A percentile compares a stretch with the other conserved stretches of the same genome.
These are phyloP conservation scores for Epichloe baconii DNA, from an alignment of 2,329 filamentous ascomycete genomes.

Conservation along the genomic window DNA sequence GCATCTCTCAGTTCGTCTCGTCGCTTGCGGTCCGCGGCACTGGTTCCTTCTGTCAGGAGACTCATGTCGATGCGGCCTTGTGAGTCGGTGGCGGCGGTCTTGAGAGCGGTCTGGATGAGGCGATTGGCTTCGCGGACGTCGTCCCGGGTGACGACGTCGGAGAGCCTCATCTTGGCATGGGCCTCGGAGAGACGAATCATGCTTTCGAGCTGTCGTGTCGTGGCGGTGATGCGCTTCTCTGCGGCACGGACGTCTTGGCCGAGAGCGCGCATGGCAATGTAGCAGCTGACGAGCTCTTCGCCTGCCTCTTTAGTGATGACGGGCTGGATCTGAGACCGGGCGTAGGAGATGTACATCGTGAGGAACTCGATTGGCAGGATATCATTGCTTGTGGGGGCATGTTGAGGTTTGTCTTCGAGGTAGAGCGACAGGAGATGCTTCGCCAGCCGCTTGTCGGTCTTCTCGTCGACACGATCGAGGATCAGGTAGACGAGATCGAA, in stretches of 20 bases:
- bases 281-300: constrained; percentile 72
- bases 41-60: constrained; percentile 86
- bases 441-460: constrained; percentile 74
- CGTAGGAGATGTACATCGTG: constrained; percentile 94
- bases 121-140: constrained; percentile 88
- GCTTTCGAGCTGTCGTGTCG: constrained; percentile 88
- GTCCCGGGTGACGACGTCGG: constrained; percentile 56
- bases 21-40: constrained; percentile 69
- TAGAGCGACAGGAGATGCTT: constrained; percentile 95
- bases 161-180: constrained; percentile 94
- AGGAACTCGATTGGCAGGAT: constrained; percentile 89
- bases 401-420: constrained; percentile 84
- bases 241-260: constrained; percentile 75
- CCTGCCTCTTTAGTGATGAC: constrained; percentile 67
- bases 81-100: constrained; percentile 91
- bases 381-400: constrained; percentile 59
- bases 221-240: constrained; percentile 95
- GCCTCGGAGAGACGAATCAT: constrained; percentile 97
- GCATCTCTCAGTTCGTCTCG: constrained; percentile 76
- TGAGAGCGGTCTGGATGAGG: constrained; percentile 84
- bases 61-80: constrained; percentile 95
- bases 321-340: constrained; percentile 74
- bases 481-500: constrained; percentile 97
- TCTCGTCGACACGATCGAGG: constrained; percentile 85
- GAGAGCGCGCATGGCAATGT: constrained; percentile 89